phyloP scores from a whole-genome alignment of 805 yeast genomes.

The Candida tibetensis region DNA sequence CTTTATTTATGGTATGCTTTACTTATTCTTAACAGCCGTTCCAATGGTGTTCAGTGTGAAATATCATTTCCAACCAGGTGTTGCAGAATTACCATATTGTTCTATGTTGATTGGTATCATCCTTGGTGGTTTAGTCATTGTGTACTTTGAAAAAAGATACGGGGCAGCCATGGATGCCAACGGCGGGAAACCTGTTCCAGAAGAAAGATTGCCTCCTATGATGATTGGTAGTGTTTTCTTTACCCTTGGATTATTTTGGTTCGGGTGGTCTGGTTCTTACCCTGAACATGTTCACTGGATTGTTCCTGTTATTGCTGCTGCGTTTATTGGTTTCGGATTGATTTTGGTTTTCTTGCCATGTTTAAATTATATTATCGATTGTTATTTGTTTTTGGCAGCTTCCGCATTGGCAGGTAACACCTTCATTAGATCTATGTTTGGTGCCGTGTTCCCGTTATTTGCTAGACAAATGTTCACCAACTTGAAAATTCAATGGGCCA shows the following conservation, averaged over 20 bases:
- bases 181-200: slow-evolving; percentile 62
- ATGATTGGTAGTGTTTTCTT: slow-evolving; percentile 67
- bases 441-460: slow-evolving; percentile 61
- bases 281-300: slow-evolving; percentile 75
- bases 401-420: slow-evolving; percentile 66
- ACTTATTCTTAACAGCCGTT: slow-evolving; percentile 43
- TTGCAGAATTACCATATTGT: slow-evolving; percentile 30
- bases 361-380: slow-evolving; percentile 58
- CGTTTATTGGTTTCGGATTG: slow-evolving; percentile 43
- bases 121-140: slow-evolving; percentile 27
- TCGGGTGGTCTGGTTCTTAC: slow-evolving; percentile 84
- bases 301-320: slow-evolving; percentile 51
- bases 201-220: slow-evolving; percentile 76
- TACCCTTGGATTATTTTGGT: slow-evolving; percentile 80
- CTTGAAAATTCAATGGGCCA: slow-evolving; percentile 54
- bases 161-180: slow-evolving; percentile 31
- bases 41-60: slow-evolving; percentile 42
- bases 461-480: slow-evolving; percentile 50
- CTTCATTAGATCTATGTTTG: slow-evolving; percentile 55
- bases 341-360: slow-evolving; percentile 58
- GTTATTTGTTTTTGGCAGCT: slow-evolving; percentile 57
- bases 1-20: slow-evolving; percentile 48
- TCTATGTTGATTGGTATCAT: slow-evolving; percentile 38
- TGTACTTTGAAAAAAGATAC: slow-evolving; percentile 28
- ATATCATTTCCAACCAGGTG: slow-evolving; percentile 24